Conservation (phyloP, 192 early-diverging fungal genomes). For the Coemansia sp. region DNA sequence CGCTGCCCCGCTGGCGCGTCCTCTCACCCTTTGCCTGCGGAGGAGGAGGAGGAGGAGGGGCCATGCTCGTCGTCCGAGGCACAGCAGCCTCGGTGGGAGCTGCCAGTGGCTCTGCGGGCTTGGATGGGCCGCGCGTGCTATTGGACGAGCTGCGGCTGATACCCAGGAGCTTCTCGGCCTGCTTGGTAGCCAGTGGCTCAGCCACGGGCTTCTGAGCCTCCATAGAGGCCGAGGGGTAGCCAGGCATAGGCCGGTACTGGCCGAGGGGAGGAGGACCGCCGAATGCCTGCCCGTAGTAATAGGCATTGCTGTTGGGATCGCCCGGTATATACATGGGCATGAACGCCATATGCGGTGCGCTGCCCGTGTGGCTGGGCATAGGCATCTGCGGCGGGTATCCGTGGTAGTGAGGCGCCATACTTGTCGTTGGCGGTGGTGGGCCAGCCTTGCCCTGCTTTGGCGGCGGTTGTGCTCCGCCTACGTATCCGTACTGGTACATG, state of each 20-base stretch:
- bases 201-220: neutral
- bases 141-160: constrained; percentile 1
- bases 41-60: neutral
- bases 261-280: neutral
- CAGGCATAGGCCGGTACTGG: constrained; percentile 3
- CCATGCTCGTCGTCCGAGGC: neutral
- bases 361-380: neutral
- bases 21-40: neutral
- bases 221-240: neutral
- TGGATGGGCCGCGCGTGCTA: neutral
- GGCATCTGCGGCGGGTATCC: constrained; percentile 4
- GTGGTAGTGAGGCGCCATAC: neutral
- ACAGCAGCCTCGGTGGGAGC: neutral
- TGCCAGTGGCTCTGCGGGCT: neutral
- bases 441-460: neutral
- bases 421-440: neutral
- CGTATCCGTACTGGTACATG: neutral
- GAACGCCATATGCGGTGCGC: constrained; percentile 14
- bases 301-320: neutral
- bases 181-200: neutral
- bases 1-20: neutral
- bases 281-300: neutral
- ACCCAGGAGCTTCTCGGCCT: neutral
- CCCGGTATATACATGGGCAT: constrained; percentile 21
- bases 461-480: neutral